phyloP scores from a whole-genome alignment of 768 basidiomycete species.

The Tylopilus intermedius region DNA sequence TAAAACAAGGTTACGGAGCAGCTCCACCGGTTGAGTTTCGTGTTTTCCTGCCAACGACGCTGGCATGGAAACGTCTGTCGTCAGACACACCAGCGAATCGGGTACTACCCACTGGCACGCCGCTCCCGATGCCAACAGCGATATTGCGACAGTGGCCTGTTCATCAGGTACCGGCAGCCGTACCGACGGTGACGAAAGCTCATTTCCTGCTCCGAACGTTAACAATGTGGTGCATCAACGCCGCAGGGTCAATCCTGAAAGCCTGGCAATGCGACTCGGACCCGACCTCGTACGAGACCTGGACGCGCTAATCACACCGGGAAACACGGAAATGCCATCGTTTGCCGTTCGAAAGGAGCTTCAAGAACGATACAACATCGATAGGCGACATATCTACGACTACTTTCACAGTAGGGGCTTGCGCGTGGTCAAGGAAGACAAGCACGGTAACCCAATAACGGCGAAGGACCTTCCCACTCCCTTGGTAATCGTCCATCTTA shows the following conservation, averaged over 20 bases:
- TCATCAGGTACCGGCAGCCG: constrained; percentile 11
- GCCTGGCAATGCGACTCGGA: constrained; percentile 60
- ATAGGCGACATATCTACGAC: constrained; percentile 73
- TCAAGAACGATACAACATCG: constrained; percentile 64
- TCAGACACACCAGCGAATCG: neutral
- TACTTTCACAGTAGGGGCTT: constrained; percentile 66
- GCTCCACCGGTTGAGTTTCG: neutral
- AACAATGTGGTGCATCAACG: constrained; percentile 26
- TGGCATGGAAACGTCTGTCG: constrained; percentile 12
- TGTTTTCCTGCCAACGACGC: neutral
- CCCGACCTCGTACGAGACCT: constrained; percentile 66
- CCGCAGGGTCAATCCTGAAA: constrained; percentile 60
- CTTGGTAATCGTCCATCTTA: constrained; percentile 19
- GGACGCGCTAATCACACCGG: constrained; percentile 64
- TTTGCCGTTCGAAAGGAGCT: constrained; percentile 66
- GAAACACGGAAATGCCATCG: constrained; percentile 69
- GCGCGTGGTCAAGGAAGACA: constrained; percentile 62
- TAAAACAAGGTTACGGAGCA: constrained; percentile 8
- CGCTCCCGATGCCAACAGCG: neutral
- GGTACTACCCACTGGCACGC: neutral
- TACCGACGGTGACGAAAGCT: constrained; percentile 1
- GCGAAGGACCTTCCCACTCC: constrained; percentile 17
- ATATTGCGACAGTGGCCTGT: neutral
- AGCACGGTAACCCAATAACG: constrained; percentile 45
- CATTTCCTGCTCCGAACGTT: neutral